Evolutionary conservation across 2,329 filamentous ascomycete species (phyloP).

Genomic region (Aspergillus sclerotialis): DNA sequence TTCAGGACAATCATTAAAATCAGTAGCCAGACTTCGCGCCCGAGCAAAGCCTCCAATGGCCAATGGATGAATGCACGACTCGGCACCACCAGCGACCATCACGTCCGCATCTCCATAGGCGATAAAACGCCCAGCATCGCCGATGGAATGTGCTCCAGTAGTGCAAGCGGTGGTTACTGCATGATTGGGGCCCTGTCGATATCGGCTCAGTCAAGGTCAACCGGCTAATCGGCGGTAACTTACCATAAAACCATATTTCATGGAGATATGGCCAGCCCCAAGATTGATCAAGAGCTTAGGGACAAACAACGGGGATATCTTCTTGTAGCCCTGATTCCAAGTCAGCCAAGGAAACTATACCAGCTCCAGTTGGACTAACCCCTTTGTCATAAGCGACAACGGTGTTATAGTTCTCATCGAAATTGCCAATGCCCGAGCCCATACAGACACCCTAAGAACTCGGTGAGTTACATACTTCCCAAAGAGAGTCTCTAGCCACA

Average conservation of each 20-base stretch:
- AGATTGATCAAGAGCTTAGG: conserved; percentile 91
- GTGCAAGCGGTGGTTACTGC: conserved; percentile 91
- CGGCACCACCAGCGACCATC: conserved; percentile 92
- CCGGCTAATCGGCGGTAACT: conserved; percentile 1
- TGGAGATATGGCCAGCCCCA: conserved; percentile 88
- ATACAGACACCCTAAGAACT: conserved; percentile 70
- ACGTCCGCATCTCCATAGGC: conserved; percentile 85
- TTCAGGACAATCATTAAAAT: conserved; percentile 65
- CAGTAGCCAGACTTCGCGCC: conserved; percentile 76
- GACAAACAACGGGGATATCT: conserved; percentile 88
- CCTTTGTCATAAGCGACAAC: conserved; percentile 67
- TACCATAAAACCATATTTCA: conserved; percentile 74
- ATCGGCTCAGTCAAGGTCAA: too few relatives aligned
- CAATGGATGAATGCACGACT: conserved; percentile 92
- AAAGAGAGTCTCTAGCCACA: conserved; percentile 7
- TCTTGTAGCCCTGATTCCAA: conserved; percentile 68
- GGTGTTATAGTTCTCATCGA: conserved; percentile 83
- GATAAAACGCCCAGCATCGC: conserved; percentile 89
- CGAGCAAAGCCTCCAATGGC: conserved; percentile 87
- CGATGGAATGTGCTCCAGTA: conserved; percentile 89
- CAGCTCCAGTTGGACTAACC: conserved; percentile 43
- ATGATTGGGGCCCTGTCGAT: conserved; percentile 71
- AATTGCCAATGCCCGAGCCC: conserved; percentile 89
- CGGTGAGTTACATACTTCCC: conserved; percentile 5
- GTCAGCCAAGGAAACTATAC: conserved; percentile 5